Percentiles rank a stretch among this genome's conserved stretches.
Evolutionary conservation across 75 land plant genomes (phyloP).

Genomic region (Pseudotsuga menziesii): DNA sequence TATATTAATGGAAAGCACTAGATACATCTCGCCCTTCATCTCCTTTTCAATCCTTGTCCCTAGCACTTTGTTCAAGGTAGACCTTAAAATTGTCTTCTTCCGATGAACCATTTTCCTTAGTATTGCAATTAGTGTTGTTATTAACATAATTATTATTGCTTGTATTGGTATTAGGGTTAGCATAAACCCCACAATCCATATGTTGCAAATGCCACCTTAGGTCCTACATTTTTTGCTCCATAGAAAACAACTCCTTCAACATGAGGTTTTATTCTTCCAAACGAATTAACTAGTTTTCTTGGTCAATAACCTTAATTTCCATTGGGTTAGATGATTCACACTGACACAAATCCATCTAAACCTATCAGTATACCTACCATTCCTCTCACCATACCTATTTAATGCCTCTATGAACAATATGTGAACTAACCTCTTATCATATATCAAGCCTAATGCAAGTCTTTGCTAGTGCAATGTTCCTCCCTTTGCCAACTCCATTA

Average conservation of each 20-base stretch:
- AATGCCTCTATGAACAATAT: constrained; percentile 89
- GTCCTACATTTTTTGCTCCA: constrained; percentile 74
- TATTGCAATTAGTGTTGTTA: neutral
- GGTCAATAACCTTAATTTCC: too few relatives aligned
- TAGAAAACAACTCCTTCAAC: constrained; percentile 81
- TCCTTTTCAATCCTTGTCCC: constrained; percentile 8
- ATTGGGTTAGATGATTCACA: too few relatives aligned
- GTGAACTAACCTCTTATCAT: constrained; percentile 94
- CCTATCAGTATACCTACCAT: constrained; percentile 80
- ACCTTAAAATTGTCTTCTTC: constrained; percentile 17
- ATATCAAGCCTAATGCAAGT: constrained; percentile 90
- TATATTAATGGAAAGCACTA: too few relatives aligned
- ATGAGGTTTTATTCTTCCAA: constrained; percentile 91
- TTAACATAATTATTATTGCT: neutral
- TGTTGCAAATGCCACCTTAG: constrained; percentile 49
- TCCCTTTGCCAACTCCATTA: constrained; percentile 93
- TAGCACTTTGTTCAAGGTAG: constrained; percentile 31
- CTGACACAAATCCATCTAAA: too few relatives aligned
- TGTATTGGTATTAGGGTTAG: neutral
- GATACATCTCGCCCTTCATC: neutral
- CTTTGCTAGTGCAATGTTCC: constrained; percentile 92
- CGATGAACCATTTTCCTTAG: constrained; percentile 8
- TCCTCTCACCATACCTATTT: constrained; percentile 84
- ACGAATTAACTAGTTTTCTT: constrained; percentile 17
- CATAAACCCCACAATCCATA: constrained; percentile 16